phyloP scores from a whole-genome alignment of 148 eudicot genomes.

The Chenopodium berlandieri region DNA sequence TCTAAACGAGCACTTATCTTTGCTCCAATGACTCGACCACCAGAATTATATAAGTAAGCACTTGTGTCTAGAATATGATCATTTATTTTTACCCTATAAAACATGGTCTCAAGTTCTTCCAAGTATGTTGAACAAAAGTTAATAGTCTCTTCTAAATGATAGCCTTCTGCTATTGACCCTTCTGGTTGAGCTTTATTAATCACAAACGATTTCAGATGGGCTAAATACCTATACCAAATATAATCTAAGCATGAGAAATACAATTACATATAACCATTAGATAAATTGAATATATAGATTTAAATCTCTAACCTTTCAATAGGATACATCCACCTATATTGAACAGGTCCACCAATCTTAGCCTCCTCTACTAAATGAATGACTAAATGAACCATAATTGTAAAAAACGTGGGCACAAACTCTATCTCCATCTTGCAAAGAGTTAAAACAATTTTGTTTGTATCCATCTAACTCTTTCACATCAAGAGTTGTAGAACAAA shows the following conservation, averaged over 20 bases:
- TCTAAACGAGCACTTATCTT: neutral
- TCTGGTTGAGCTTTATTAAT: conserved; percentile 11
- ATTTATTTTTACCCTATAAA: neutral
- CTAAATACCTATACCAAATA: too few relatives aligned
- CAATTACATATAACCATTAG: too few relatives aligned
- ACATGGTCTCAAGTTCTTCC: neutral
- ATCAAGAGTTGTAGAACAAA: conserved; percentile 5
- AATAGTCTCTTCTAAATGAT: neutral
- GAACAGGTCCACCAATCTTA: conserved; percentile 8
- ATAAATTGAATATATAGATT: too few relatives aligned
- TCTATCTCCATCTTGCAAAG: conserved; percentile 19
- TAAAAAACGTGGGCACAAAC: neutral
- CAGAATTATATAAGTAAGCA: neutral
- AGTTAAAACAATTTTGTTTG: conserved; percentile 10
- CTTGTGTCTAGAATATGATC: neutral
- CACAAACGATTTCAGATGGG: neutral
- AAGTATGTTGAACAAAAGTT: conserved; percentile 2
- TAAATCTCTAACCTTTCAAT: neutral
- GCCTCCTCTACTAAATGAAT: conserved; percentile 17
- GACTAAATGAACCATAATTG: conserved; percentile 4
- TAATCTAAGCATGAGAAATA: too few relatives aligned
- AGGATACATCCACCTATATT: conserved; percentile 26
- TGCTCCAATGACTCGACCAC: conserved; percentile 3
- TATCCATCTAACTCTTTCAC: neutral
- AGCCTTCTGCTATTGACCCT: conserved; percentile 17